phyloP scores from a whole-genome alignment of 352 stramenopile species.

The Globisporangium polare region DNA sequence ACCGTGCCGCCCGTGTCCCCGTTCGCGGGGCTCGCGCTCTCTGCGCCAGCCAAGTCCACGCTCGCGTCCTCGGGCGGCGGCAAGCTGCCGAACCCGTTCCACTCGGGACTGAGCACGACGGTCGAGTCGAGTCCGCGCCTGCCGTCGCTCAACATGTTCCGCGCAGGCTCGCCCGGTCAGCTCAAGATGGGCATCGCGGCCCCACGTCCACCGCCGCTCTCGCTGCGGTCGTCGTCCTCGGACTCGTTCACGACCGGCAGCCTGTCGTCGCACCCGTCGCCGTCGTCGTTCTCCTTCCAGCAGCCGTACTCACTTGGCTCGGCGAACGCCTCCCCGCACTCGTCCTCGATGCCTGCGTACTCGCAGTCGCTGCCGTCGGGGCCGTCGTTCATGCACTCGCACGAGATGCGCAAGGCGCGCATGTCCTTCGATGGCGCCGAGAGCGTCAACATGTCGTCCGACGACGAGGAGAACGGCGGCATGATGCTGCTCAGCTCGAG shows the following conservation, averaged over 20 bases:
- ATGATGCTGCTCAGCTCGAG: slow-evolving; percentile 76
- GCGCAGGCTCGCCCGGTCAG: slow-evolving; percentile 55
- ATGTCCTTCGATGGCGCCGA: slow-evolving; percentile 64
- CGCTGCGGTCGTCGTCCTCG: slow-evolving; percentile 53
- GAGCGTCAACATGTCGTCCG: slow-evolving; percentile 58
- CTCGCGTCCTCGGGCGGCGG: slow-evolving; percentile 13
- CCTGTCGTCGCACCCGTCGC: slow-evolving; percentile 19
- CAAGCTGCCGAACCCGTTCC: slow-evolving; percentile 60
- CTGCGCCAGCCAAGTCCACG: slow-evolving; percentile 49
- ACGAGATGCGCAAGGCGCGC: slow-evolving; percentile 26
- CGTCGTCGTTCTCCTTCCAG: slow-evolving; percentile 40
- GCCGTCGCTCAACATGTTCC: slow-evolving; percentile 67
- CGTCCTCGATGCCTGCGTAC: slow-evolving; percentile 32
- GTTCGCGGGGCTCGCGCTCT: slow-evolving; percentile 69
- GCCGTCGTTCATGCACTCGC: slow-evolving; percentile 63
- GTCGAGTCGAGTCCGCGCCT: slow-evolving; percentile 64
- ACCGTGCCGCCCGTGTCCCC: slow-evolving; percentile 61
- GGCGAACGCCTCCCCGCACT: slow-evolving; percentile 24
- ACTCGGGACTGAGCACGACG: slow-evolving; percentile 25
- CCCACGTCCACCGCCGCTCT: slow-evolving; percentile 44
- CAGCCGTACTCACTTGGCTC: slow-evolving; percentile 24
- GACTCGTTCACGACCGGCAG: slow-evolving; percentile 44
- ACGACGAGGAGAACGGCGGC: slow-evolving; percentile 55
- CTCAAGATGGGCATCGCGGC: slow-evolving; percentile 61
- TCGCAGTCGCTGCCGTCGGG: slow-evolving; percentile 68